These are phyloP conservation scores for Eurotiales sp. DNA, from an alignment of 2,329 filamentous ascomycete species.

Conservation along the genomic window DNA sequence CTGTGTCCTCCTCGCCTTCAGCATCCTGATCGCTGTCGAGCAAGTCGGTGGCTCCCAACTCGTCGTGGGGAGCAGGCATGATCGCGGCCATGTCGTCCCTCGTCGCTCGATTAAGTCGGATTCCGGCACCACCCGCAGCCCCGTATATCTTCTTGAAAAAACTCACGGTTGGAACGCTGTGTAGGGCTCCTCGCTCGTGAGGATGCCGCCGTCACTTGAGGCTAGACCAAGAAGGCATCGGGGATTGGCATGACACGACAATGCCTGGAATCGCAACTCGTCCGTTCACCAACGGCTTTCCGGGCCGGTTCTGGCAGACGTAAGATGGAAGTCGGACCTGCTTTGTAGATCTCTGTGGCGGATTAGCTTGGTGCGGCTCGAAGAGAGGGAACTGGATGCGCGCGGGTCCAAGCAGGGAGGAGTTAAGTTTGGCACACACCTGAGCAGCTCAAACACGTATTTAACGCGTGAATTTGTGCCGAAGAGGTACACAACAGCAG, in stretches of 20 bases:
- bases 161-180: conserved; percentile 14
- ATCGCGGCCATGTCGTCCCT: conserved; percentile 37
- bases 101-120: conserved; percentile 34
- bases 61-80: conserved; percentile 36
- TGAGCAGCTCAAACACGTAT: conserved; percentile 9
- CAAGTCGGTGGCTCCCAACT: conserved; percentile 31
- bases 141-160: conserved; percentile 11
- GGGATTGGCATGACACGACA: conserved; percentile 12
- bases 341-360: conserved; percentile 3
- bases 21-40: conserved; percentile 42
- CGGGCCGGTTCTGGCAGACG: not conserved
- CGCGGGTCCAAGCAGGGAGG: not conserved
- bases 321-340: conserved; percentile 5
- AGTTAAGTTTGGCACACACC: not conserved
- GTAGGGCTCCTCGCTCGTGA: conserved; percentile 21
- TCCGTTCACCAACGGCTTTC: not conserved
- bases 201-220: conserved; percentile 25
- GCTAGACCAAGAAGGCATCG: conserved; percentile 25
- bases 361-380: conserved; percentile 9
- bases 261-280: conserved; percentile 1
- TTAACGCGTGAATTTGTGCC: conserved; percentile 13
- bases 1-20: conserved; percentile 43
- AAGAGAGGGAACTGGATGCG: conserved; percentile 7
- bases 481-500: conserved; percentile 2
- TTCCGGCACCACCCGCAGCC: conserved; percentile 7